Evolutionary conservation across 2,329 filamentous ascomycete genomes (phyloP).

Genomic region (Rhynchosporium secalis): DNA sequence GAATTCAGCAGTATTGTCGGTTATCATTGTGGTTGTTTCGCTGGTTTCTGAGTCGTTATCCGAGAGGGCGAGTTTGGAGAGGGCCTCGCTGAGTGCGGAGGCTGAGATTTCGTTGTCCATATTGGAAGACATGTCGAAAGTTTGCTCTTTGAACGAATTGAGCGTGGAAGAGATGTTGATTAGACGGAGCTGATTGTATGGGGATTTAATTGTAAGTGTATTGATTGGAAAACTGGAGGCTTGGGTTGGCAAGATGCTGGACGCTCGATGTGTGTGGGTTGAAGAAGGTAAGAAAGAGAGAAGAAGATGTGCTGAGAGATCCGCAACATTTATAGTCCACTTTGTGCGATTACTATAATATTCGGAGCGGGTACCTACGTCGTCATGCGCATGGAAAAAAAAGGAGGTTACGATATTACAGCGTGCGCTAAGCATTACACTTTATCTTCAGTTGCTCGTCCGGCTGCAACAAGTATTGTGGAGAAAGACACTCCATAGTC

Average conservation of each 20-base stretch:
- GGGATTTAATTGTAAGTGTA: neutral
- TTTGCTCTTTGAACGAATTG: neutral
- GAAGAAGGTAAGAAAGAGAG: neutral
- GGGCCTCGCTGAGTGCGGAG: constrained; percentile 9
- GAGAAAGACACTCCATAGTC: too few species aligned
- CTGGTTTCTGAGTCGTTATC: neutral
- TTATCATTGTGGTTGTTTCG: neutral
- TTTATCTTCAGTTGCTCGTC: too few species aligned
- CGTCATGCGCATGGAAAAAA: neutral
- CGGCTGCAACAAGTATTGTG: too few species aligned
- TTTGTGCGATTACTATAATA: too few species aligned
- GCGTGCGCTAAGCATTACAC: too few species aligned
- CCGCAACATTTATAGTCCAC: too few species aligned
- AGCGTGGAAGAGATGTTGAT: constrained; percentile 3
- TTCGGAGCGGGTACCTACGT: too few species aligned
- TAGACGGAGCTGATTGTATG: neutral
- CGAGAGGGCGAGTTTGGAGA: constrained; percentile 10
- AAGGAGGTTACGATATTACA: too few species aligned
- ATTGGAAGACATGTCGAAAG: constrained; percentile 9
- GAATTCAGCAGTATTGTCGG: constrained; percentile 3
- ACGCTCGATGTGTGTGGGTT: neutral
- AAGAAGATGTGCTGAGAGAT: too few species aligned
- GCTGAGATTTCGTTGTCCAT: constrained; percentile 2
- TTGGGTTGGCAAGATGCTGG: neutral
- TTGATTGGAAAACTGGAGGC: neutral